These are phyloP conservation scores for Gilbertella persicaria DNA, from an alignment of 371 early-diverging fungal genomes.

Conservation along the genomic window DNA sequence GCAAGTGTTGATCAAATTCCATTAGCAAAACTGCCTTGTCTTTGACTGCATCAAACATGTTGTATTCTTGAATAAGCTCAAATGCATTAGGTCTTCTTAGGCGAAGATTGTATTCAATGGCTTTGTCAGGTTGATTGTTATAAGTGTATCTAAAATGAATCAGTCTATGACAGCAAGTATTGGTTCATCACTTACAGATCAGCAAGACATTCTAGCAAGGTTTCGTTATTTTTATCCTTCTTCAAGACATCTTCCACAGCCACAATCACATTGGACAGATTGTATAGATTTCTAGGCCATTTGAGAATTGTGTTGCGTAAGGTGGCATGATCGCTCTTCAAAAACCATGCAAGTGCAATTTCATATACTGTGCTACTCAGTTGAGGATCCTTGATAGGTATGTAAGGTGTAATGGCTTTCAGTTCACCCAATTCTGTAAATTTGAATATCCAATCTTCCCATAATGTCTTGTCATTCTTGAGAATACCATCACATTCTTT, in stretches of 20 bases:
- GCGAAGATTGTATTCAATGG: conserved; percentile 80
- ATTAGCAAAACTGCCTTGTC: conserved; percentile 78
- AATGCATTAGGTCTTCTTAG: conserved; percentile 73
- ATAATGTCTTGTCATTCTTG: conserved; percentile 64
- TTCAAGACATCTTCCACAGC: conserved; percentile 72
- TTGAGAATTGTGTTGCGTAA: conserved; percentile 62
- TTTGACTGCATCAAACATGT: conserved; percentile 78
- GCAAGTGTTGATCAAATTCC: conserved; percentile 77
- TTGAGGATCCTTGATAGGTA: conserved; percentile 80
- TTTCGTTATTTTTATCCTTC: conserved; percentile 53
- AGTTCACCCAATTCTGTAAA: conserved; percentile 80
- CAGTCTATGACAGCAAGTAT: neutral
- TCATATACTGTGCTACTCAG: conserved; percentile 86
- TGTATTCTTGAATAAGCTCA: conserved; percentile 72
- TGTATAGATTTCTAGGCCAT: conserved; percentile 83
- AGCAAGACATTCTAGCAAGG: conserved; percentile 72
- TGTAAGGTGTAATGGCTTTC: conserved; percentile 70
- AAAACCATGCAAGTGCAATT: conserved; percentile 74
- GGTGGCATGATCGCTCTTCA: conserved; percentile 63
- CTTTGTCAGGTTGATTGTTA: conserved; percentile 73
- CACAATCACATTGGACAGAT: conserved; percentile 69
- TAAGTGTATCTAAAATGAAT: conserved; percentile 56
- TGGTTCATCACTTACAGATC: conserved; percentile 64
- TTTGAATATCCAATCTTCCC: conserved; percentile 91
- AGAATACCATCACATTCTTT: conserved; percentile 71